Base-by-base conservation (phyloP, 208 protist species). In the Trypanosoma lewisi region DNA sequence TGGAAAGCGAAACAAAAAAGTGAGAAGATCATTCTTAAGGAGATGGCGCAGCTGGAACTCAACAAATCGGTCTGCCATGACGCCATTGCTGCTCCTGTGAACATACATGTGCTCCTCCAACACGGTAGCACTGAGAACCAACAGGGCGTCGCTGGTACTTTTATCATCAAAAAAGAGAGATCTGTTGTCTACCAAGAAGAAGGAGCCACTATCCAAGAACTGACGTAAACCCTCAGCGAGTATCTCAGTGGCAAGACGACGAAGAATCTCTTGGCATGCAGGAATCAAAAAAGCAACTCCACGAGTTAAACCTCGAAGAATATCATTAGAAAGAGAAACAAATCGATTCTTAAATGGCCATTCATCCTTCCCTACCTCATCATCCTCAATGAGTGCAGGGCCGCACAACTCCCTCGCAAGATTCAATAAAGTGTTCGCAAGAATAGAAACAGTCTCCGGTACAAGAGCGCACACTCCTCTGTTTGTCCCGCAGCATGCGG, bases 271-370 rank as follows among this genome's bases (percentile, higher is more conserved):
- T 27, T 54, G 36, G 39, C 49, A 66, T 12, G 1, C 19, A 12
- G 67, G 55, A 61, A 73, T 34, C 21, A 73, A 47, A 67, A 73
- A 73, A 2, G 50, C 61, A 33, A 66, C 58, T 9, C 4, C 55
- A 34, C 39, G 39, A 42, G 36, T 34, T 34, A 73, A 51, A 23
- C 23, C 19, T 7, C 33, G 12, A 28, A 66, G 36, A 19, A 56
- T 53, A 25, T 63, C 64, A 16, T 14, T 19, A 54, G 33, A 25
- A 27, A 70, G 52, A 23, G 28, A 56, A 0, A 33, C 17, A 17
- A 70, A 47, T 37, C 56, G 53, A 57, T 57, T 70, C 3, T 30
- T 33, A 23, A 63, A 70, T 5, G 19, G 54, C 48, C 37, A 44
- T 21, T 58, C 42, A 19, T 39, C 39, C 11, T 50, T 27, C 1